These are phyloP conservation scores for Solanum ossicruentum DNA, from an alignment of 257 asterid genomes.

Conservation along the genomic window DNA sequence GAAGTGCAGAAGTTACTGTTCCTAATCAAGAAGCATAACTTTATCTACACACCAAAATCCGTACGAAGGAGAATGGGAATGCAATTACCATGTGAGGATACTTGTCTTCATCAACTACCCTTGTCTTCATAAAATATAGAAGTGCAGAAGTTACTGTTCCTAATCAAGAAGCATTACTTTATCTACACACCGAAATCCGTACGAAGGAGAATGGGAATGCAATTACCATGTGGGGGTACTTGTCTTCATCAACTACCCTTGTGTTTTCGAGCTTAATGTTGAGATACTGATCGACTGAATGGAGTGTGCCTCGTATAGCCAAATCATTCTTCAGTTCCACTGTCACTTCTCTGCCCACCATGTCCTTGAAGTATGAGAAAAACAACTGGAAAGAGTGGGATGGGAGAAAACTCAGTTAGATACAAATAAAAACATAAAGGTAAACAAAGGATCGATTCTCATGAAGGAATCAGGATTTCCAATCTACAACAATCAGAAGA, in stretches of 20 bases:
- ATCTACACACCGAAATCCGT: background rate
- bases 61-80: background rate
- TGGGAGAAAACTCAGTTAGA: background rate
- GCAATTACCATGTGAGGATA: constrained; percentile 81
- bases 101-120: constrained; percentile 93
- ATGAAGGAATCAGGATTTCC: background rate
- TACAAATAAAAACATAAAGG: background rate
- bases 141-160: background rate
- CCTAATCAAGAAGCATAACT: background rate
- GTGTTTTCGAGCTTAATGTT: constrained; percentile 91
- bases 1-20: background rate
- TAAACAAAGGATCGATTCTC: background rate
- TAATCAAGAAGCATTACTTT: background rate
- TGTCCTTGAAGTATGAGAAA: constrained; percentile 95
- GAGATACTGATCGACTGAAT: constrained; percentile 95
- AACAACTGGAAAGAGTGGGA: constrained; percentile 54
- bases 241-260: constrained; percentile 88
- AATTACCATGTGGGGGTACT: constrained; percentile 88
- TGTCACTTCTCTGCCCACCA: constrained; percentile 95
- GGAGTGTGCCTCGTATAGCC: constrained; percentile 85
- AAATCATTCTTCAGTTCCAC: constrained; percentile 95
- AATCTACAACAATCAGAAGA: background rate
- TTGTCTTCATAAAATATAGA: constrained; percentile 15
- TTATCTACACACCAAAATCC: background rate
- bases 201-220: background rate